Conservation (phyloP, 306 rosid genomes). For the Gillenia trifoliata region DNA sequence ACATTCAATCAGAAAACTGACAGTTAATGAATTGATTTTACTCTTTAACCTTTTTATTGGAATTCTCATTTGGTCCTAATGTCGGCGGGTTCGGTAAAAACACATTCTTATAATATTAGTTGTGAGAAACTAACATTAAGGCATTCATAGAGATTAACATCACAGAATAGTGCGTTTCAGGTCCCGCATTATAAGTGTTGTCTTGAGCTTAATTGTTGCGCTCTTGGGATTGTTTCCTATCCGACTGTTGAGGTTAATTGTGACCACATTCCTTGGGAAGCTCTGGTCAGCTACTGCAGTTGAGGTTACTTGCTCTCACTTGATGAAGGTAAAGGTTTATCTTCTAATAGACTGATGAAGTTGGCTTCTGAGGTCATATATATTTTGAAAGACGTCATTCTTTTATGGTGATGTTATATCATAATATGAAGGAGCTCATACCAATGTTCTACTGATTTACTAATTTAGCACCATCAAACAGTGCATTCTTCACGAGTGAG, state of each 20-base stretch:
- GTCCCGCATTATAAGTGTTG: constrained; percentile 41
- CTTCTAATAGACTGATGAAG: constrained; percentile 6
- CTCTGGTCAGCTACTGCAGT: constrained; percentile 76
- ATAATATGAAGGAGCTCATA: background rate
- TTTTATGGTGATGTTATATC: background rate
- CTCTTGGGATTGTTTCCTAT: constrained; percentile 63
- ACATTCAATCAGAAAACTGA: background rate
- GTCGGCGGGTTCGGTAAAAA: background rate
- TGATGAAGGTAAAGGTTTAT: constrained; percentile 58
- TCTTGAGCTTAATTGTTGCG: constrained; percentile 45
- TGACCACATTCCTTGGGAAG: constrained; percentile 51
- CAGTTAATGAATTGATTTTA: background rate
- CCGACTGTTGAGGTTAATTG: constrained; percentile 44
- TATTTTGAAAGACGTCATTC: background rate
- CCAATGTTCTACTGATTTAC: background rate
- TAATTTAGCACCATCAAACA: background rate
- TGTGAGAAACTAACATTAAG: constrained; percentile 10
- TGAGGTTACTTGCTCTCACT: constrained; percentile 80
- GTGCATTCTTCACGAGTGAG: background rate
- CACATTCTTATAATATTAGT: background rate
- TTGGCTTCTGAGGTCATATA: background rate
- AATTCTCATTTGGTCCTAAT: constrained; percentile 15
- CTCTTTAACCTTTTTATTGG: background rate
- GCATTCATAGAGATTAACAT: constrained; percentile 18
- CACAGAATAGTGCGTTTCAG: constrained; percentile 42